Percentiles rank a stretch among this genome's conserved stretches.
Evolutionary conservation across 192 early-diverging fungal genomes (phyloP).

Genomic region (Coemansia sp.): DNA sequence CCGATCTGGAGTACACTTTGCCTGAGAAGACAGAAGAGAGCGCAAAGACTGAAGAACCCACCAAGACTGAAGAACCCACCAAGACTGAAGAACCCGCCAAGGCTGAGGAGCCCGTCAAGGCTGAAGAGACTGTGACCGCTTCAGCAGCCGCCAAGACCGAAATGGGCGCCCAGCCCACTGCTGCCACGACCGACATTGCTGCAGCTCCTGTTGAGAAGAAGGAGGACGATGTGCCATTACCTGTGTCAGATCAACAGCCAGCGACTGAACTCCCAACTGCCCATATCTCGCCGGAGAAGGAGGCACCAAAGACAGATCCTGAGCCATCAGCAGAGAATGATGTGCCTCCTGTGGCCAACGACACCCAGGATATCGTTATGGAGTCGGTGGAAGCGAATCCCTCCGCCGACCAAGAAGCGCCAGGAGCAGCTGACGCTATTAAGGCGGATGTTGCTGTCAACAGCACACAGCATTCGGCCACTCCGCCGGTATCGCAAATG

Average conservation of each 20-base stretch:
- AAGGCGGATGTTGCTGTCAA: neutral
- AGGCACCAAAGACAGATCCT: neutral
- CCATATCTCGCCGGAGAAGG: neutral
- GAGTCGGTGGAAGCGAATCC: neutral
- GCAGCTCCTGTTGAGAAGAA: neutral
- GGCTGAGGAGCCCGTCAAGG: no score
- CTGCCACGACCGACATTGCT: neutral
- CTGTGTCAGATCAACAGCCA: neutral
- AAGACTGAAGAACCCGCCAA: no score
- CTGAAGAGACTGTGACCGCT: no score
- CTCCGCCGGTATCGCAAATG: conserved; percentile 2
- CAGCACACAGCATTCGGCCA: conserved; percentile 2
- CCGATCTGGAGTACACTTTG: no score
- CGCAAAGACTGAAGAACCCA: no score
- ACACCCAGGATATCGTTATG: neutral
- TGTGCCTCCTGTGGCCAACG: neutral
- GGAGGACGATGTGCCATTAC: no score
- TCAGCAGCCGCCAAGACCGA: neutral
- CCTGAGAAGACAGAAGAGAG: no score
- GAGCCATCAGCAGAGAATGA: neutral
- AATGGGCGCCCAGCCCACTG: no score
- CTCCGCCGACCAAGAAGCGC: neutral
- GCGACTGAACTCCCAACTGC: neutral
- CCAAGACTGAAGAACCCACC: no score
- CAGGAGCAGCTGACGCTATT: neutral